Base-by-base conservation (phyloP, 2,329 filamentous ascomycete species). In the Nothophaeocryptopus gaeumannii region DNA sequence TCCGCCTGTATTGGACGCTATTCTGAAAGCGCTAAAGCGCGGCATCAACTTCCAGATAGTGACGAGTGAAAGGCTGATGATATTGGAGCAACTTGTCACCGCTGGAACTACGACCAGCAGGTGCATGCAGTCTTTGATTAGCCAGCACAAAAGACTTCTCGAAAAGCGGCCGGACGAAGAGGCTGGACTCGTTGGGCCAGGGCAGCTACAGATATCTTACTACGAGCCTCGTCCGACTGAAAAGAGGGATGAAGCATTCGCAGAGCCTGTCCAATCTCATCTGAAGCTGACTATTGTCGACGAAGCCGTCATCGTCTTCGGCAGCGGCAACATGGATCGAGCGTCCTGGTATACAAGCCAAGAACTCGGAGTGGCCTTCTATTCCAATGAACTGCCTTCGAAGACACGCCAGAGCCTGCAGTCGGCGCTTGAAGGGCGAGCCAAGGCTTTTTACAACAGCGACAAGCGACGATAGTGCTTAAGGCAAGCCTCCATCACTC, bases 271-370 rank as follows among this genome's bases (percentile, higher is more conserved):
- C 2, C 83, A 89, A 45, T 84, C 83, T 4, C 89, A 95, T 69
- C 73, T 92, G 50, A 95, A 95, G 68, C 77, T 90, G 63, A 85
- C 82, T 0, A 76, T 90, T 46, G 79, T 92, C 2, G 89, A 95
- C 65, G 75, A 75, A 1, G 74, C 82, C 53, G 81, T 83, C 14
- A 74, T 84, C 1, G 75, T 93, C 1, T 71, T 93, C 2, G 89
- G 89, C 0, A 91, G 86, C 13, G 88, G 88, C 1, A 95, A 95
- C 65, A 82, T 91, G 77, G 89, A 95, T 69, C 79, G 88, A 1
- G 88, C 89, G 7, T 91, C 86, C 64, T 93, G 87, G 86, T 91
- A 82, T 69, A 93, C 89, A 5, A 91, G 86, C 66, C 89, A 93
- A 69, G 89, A 95, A 70, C 72, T 93, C 15, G 88, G 88, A 1